phyloP scores from a whole-genome alignment of 2,329 filamentous ascomycete species.

The Pyrenophora tritici-repentis region DNA sequence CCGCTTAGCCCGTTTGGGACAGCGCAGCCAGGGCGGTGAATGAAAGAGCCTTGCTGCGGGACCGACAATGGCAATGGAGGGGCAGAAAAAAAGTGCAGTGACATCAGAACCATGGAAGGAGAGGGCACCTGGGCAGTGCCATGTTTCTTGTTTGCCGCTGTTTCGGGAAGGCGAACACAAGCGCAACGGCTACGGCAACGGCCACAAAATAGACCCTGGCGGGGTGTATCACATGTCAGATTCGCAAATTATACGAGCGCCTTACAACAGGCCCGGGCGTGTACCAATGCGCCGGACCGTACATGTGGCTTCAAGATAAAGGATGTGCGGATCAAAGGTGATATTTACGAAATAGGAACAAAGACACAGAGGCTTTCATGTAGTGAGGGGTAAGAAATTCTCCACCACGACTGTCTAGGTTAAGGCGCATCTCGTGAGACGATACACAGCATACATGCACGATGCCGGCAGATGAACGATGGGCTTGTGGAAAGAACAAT shows the following conservation, averaged over 20 bases:
- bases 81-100: neutral
- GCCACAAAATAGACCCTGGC: neutral
- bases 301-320: neutral
- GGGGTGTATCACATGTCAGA: conserved; percentile 13
- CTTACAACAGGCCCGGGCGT: too few relatives aligned
- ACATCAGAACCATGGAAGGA: neutral
- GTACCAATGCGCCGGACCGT: neutral
- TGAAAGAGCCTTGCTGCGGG: conserved; percentile 21
- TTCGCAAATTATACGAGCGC: neutral
- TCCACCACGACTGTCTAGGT: neutral
- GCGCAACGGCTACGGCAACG: conserved; percentile 3
- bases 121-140: neutral
- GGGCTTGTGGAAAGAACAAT: neutral
- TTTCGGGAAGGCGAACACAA: neutral
- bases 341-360: neutral
- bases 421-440: neutral
- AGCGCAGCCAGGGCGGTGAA: conserved; percentile 28
- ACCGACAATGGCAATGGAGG: conserved; percentile 8
- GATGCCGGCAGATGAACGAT: neutral
- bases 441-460: conserved; percentile 5
- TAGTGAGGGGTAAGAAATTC: neutral
- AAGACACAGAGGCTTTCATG: neutral
- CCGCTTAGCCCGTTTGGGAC: conserved; percentile 20
- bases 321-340: neutral
- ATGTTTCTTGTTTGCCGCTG: neutral